A percentile compares a stretch with the other conserved stretches of the same genome.
Evolutionary conservation across 78 protist genomes (phyloP).

Genomic region (Dictyostelium discoideum): dicty_2.7 NC_007090.3:4735501-4736000

Average conservation of each 20-base stretch:
- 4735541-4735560: slow-evolving; percentile 82
- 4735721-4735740: background rate
- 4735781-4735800: background rate
- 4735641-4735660: background rate
- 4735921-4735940: background rate
- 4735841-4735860: background rate
- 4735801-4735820: background rate
- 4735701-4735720: background rate
- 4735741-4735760: background rate
- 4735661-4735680: background rate
- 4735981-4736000: no score
- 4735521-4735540: slow-evolving; percentile 76
- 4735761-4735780: background rate
- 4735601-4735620: slow-evolving; percentile 52
- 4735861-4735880: background rate
- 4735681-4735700: background rate
- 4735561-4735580: slow-evolving; percentile 86
- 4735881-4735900: background rate
- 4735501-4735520: background rate
- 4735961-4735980: background rate
- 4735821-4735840: no score
- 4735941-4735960: background rate
- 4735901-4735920: background rate
- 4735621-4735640: background rate
- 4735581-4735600: slow-evolving; percentile 81